Evolutionary conservation across 257 asterid genomes (phyloP), one percentile per base, ranked within the genome.

Genomic region (Solanum habrochaites): DNA sequence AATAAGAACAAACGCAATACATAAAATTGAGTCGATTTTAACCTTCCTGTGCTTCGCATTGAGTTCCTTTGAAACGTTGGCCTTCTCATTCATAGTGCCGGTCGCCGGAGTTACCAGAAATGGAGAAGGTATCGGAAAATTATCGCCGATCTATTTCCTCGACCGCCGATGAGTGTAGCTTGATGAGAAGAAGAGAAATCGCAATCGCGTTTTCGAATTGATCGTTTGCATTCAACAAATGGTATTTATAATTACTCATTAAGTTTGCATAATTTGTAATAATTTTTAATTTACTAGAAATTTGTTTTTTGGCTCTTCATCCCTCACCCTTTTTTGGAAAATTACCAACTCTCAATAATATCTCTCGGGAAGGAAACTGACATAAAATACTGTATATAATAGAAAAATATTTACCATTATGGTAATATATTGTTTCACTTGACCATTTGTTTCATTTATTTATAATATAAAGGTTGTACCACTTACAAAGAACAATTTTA

Each of bases 21-120:
- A 5, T 25, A 77, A n/a, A 23, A 43, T 77, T 13, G 84, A 45
- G 31, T 40, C 84, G 89, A n/a, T 14, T 27, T 81, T 75, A 39
- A 97, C 99, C 99, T 97, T 97, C 69, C 98, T 89, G 83, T 97
- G 99, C 91, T 88, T 94, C 87, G 96, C 98, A 88, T 96, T 97
- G 82, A 97, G 99, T 95, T 97, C 99, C 88, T 96, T 97, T 90
- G 99, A 90, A 42, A 97, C 99, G 91, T 84, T 91, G 70, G 99
- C 98, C 91, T 97, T 97, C 94, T 92, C 95, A 70, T 97, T 97
- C 99, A 97, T 96, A 91, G 91, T 83, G 83, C 37, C 60, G 60
- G 23, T n/a, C 1, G 83, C 29, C 15, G 37, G n/a, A 75, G 60
- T 9, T 11, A 23, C 21, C 32, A 29, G 71, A 29, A 39, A 45